Conservation (phyloP, 192 early-diverging fungal species). For the Umbelopsis ramanniana region DNA sequence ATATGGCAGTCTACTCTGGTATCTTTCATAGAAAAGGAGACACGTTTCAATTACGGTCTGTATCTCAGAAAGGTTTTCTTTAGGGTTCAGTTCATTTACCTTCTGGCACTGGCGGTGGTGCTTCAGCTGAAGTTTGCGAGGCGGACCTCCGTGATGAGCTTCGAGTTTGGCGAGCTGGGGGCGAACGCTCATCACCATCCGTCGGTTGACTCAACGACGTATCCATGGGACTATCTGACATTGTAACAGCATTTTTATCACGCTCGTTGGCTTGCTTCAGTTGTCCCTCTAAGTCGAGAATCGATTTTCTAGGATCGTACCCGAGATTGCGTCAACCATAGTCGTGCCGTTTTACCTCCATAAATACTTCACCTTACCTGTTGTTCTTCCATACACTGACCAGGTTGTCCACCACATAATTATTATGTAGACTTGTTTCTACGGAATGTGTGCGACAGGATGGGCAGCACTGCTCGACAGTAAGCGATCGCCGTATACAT, state of each 20-base stretch:
- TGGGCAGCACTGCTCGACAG: slow-evolving; percentile 65
- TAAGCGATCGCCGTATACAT: slow-evolving; percentile 69
- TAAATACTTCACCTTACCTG: slow-evolving; percentile 16
- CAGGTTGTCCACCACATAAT: slow-evolving; percentile 33
- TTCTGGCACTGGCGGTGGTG: neutral
- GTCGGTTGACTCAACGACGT: neutral
- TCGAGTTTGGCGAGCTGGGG: slow-evolving; percentile 8
- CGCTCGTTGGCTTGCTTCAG: neutral
- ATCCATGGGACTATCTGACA: slow-evolving; percentile 3
- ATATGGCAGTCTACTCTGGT: slow-evolving; percentile 42
- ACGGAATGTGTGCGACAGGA: slow-evolving; percentile 55
- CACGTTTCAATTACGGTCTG: neutral
- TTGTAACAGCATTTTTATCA: neutral
- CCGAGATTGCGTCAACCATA: neutral
- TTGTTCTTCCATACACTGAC: slow-evolving; percentile 32
- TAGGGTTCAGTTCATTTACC: neutral
- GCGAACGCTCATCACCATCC: neutral
- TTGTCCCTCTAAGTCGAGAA: neutral
- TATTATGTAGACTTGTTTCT: slow-evolving; percentile 37
- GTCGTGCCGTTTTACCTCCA: neutral
- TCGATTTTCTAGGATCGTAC: neutral
- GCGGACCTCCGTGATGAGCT: neutral
- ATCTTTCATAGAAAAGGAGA: neutral
- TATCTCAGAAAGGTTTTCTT: neutral
- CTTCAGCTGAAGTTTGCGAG: neutral